These are phyloP conservation scores for Eucalyptus dawsonii DNA, from an alignment of 345 rosid genomes.

Conservation along the genomic window DNA sequence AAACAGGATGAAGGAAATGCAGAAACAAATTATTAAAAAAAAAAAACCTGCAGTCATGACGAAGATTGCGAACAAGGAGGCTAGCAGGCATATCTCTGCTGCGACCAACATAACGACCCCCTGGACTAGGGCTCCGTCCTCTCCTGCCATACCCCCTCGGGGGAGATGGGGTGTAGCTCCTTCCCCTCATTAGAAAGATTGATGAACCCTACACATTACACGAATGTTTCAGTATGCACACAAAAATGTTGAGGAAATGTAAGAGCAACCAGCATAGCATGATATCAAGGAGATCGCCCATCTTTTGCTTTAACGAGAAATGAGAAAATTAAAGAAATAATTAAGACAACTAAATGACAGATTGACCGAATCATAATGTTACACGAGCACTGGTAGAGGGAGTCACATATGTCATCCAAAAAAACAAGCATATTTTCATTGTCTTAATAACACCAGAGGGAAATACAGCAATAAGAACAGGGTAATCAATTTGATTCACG, in stretches of 20 bases:
- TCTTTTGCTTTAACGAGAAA: not conserved
- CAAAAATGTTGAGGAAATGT: not conserved
- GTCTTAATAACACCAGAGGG: not conserved
- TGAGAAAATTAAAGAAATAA: not conserved
- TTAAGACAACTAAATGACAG: not conserved
- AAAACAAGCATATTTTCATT: not conserved
- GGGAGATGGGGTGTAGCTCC: constrained; percentile 58
- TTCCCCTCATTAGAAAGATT: constrained; percentile 57
- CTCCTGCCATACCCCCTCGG: constrained; percentile 79
- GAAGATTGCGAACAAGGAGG: constrained; percentile 92
- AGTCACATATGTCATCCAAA: not conserved
- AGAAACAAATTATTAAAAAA: not conserved
- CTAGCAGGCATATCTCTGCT: constrained; percentile 83
- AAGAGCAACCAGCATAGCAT: not conserved
- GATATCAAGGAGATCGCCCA: not conserved
- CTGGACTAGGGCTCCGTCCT: constrained; percentile 76
- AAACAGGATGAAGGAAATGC: not conserved
- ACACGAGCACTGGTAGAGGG: not conserved
- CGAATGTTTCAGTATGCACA: not conserved
- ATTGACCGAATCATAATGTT: not conserved
- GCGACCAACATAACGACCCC: constrained; percentile 55
- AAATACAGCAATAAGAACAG: not conserved
- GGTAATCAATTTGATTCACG: not conserved
- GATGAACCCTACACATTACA: not conserved
- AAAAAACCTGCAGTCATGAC: constrained; percentile 71